Percentiles rank a stretch among this genome's conserved stretches.
Conservation (phyloP, 768 basidiomycete species). For the Leccinum imitatum region DNA sequence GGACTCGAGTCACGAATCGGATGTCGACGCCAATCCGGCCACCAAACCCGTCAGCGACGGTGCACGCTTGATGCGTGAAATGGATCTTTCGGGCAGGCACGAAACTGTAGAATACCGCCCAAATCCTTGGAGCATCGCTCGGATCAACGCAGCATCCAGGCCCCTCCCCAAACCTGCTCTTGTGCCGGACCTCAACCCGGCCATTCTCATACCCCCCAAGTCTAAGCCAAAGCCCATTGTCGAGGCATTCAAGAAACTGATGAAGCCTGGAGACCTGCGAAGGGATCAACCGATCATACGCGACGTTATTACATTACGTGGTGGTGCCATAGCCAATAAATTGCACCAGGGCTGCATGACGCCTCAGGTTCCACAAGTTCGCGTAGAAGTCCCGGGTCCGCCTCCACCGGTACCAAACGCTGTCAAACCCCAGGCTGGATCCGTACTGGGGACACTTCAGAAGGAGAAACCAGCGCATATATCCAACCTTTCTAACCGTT, state of each 20-base stretch:
- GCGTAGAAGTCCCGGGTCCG: neutral
- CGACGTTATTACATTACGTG: neutral
- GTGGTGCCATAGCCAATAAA: neutral
- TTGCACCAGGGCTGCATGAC: neutral
- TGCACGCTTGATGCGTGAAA: constrained; percentile 39
- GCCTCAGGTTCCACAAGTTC: neutral
- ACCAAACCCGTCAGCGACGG: constrained; percentile 21
- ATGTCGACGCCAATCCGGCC: neutral
- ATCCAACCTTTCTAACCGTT: neutral
- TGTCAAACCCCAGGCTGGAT: neutral
- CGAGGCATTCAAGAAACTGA: constrained; percentile 48
- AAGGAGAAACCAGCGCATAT: constrained; percentile 15
- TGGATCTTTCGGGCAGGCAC: constrained; percentile 60
- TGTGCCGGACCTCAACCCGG: neutral
- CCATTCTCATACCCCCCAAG: constrained; percentile 9
- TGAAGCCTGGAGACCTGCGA: constrained; percentile 13
- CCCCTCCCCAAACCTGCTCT: constrained; percentile 1
- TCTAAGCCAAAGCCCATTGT: constrained; percentile 36
- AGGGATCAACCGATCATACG: neutral
- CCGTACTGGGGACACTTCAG: neutral
- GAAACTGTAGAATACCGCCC: constrained; percentile 67
- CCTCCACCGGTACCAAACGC: too few relatives aligned
- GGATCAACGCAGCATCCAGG: constrained; percentile 69
- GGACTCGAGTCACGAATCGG: constrained; percentile 6
- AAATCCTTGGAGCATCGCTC: constrained; percentile 81